Conservation (phyloP, 441 rosid species). For the Gossypium schwendimanii region DNA sequence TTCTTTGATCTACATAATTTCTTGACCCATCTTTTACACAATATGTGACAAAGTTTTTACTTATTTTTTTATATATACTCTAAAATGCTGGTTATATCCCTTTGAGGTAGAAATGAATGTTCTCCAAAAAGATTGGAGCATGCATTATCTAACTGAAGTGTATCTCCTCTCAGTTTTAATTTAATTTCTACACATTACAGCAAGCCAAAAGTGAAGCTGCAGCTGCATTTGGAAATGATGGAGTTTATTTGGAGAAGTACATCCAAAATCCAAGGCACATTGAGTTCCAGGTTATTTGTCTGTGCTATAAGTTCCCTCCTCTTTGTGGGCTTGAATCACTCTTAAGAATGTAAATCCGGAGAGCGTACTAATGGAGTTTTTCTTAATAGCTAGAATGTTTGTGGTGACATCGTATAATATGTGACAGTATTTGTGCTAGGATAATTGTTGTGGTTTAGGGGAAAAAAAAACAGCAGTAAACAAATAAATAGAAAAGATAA, state of each 20-base stretch:
- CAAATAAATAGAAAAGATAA: not conserved
- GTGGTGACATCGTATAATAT: not conserved
- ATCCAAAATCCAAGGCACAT: constrained; percentile 91
- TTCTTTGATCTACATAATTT: not conserved
- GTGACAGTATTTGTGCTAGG: not conserved
- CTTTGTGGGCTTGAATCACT: not conserved
- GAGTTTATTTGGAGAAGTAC: constrained; percentile 85
- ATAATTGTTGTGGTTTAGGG: not conserved
- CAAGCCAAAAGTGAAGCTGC: constrained; percentile 99
- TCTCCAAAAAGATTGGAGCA: not conserved
- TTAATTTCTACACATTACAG: constrained; percentile 30
- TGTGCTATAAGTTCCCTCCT: not conserved
- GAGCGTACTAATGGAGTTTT: not conserved
- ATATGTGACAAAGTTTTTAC: not conserved
- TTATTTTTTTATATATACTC: not conserved
- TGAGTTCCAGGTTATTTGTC: constrained; percentile 73
- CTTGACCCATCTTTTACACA: not conserved
- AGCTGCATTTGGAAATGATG: constrained; percentile 99
- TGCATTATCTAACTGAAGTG: constrained; percentile 4
- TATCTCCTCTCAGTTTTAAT: constrained; percentile 5
- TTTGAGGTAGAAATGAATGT: not conserved
- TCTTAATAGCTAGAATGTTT: not conserved
- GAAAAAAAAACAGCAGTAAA: not conserved
- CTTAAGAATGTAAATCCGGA: not conserved
- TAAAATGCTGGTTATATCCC: not conserved